These are phyloP conservation scores for Fusarium ambrosium DNA, from an alignment of 2,329 filamentous ascomycete genomes.

Conservation along the genomic window DNA sequence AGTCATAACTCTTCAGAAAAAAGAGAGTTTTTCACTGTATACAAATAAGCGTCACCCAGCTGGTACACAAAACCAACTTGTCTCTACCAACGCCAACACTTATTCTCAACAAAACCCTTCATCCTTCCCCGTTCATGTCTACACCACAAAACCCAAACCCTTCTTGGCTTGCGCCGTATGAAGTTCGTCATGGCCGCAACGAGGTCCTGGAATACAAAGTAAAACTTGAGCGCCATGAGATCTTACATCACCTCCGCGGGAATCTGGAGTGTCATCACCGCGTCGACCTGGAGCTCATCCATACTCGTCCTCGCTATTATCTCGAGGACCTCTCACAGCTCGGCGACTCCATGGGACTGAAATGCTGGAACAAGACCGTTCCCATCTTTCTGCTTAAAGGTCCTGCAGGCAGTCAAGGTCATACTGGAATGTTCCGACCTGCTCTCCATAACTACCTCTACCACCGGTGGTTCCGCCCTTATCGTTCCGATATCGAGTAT, in stretches of 20 bases:
- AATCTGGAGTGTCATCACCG: not conserved
- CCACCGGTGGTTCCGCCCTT: conserved; percentile 19
- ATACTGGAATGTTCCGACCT: not conserved
- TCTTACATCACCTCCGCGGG: not conserved
- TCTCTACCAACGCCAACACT: not conserved
- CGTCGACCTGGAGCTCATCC: too few relatives aligned
- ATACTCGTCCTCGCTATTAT: too few relatives aligned
- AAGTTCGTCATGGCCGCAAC: not conserved
- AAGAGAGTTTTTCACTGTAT: not conserved
- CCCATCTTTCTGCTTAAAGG: not conserved
- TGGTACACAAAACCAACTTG: not conserved
- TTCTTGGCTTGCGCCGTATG: not conserved
- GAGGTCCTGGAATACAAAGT: fast-evolving
- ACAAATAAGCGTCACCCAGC: not conserved
- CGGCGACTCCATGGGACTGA: not conserved
- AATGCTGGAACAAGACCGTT: not conserved
- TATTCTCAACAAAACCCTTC: not conserved
- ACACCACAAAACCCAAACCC: not conserved
- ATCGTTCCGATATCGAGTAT: conserved; percentile 28
- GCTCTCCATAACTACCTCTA: conserved; percentile 23
- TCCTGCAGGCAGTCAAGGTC: not conserved
- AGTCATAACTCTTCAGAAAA: not conserved
- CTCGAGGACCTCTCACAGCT: too few relatives aligned
- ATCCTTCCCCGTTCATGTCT: not conserved
- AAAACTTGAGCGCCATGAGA: not conserved